Evolutionary conservation across 2,329 filamentous ascomycete species (phyloP).

Genomic region (Ophiocordyceps camponoti-floridani): DNA sequence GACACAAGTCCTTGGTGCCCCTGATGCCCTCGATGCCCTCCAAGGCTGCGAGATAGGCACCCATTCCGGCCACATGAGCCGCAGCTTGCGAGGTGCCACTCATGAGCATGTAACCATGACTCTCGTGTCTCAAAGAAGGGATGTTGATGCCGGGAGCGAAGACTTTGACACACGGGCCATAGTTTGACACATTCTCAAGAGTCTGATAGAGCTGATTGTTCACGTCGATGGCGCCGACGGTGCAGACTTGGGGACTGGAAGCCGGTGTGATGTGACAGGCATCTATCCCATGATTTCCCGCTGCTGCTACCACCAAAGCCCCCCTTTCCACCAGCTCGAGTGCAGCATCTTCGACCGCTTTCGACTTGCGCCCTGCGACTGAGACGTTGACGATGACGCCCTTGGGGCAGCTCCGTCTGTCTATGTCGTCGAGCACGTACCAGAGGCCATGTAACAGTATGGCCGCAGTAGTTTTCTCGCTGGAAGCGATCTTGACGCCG

Average conservation of each 20-base stretch:
- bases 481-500: constrained; percentile 22
- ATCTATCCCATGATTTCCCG: constrained; percentile 26
- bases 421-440: constrained; percentile 16
- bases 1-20: constrained; percentile 25
- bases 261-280: constrained; percentile 22
- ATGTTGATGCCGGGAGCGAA: constrained; percentile 24
- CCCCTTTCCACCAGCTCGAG: constrained; percentile 20
- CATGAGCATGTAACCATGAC: constrained; percentile 17
- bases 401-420: constrained; percentile 15
- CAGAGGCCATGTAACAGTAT: constrained; percentile 20
- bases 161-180: constrained; percentile 23
- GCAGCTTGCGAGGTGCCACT: constrained; percentile 30
- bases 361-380: constrained; percentile 23
- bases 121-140: constrained; percentile 22
- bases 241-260: constrained; percentile 22
- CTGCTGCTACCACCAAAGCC: constrained; percentile 30
- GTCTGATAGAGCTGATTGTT: too few species aligned
- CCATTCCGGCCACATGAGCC: constrained; percentile 22
- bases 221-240: constrained; percentile 22
- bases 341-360: constrained; percentile 27
- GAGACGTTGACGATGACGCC: constrained; percentile 32
- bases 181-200: too few species aligned
- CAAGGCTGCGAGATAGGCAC: constrained; percentile 6
- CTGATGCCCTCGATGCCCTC: constrained; percentile 5
- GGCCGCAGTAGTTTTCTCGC: too few species aligned